Conservation (phyloP, 1,284 basidiomycete genomes). For the Cryptococcus deneoformans region DNA sequence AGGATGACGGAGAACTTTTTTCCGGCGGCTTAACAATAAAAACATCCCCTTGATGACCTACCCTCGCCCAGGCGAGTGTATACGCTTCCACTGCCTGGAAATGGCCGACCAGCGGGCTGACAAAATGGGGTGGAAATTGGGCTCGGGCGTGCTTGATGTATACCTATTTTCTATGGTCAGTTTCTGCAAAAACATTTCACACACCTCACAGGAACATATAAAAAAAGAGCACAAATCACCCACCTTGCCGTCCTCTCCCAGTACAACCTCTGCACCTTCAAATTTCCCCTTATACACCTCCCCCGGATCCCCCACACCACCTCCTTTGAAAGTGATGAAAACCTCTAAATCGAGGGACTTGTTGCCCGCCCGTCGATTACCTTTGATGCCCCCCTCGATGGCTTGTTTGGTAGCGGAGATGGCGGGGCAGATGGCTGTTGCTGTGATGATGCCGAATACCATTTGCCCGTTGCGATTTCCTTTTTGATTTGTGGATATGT, state of each 20-base stretch:
- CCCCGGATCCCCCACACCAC: not conserved
- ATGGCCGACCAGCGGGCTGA: not conserved
- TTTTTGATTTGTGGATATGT: too few species aligned
- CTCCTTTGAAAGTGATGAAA: constrained; percentile 8
- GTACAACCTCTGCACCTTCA: constrained; percentile 13
- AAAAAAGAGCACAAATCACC: not conserved
- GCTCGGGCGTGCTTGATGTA: not conserved
- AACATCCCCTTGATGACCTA: constrained; percentile 17
- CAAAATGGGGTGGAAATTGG: not conserved
- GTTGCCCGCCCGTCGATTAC: constrained; percentile 11
- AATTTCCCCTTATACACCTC: constrained; percentile 14
- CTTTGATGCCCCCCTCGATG: constrained; percentile 14
- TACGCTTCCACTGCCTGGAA: not conserved
- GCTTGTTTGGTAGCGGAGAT: constrained; percentile 18
- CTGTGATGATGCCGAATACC: constrained; percentile 18
- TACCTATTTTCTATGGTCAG: constrained; percentile 9
- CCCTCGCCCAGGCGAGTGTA: constrained; percentile 13
- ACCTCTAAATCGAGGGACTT: constrained; percentile 12
- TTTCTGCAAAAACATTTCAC: constrained; percentile 9
- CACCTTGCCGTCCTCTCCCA: constrained; percentile 16
- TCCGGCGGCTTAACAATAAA: constrained; percentile 8
- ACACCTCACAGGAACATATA: not conserved
- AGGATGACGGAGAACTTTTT: too few species aligned
- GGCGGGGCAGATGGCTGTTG: constrained; percentile 18
- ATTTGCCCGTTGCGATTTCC: constrained; percentile 10